Base-by-base conservation (phyloP, 2,329 filamentous ascomycete genomes). In the Curvularia sp. region DNA sequence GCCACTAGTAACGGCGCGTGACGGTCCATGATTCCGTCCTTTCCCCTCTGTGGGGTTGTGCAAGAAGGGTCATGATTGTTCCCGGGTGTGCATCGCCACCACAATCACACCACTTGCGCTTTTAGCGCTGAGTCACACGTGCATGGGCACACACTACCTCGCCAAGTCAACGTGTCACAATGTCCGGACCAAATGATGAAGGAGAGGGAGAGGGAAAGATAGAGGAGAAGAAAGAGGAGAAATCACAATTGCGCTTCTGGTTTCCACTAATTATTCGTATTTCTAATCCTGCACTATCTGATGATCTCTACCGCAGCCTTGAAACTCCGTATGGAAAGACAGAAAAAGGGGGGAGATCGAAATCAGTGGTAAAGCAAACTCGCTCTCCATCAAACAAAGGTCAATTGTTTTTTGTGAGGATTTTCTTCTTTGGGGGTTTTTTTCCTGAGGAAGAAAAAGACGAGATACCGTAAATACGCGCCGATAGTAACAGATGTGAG, bases 391-490 rank as follows among this genome's bases (percentile, higher is more conserved):
- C 65, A 68, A 71, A 66, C 67, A 68, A 72, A 69, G 60, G 55
- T 58, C 57, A 52, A 66, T 68, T 73, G 65, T 76, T 75, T 76
- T 74, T 59, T 59, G 52, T 70, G 62, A 67, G 56, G 71, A 72
- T 76, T 75, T 70, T 72, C 68, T 49, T 71, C 70, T 57, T 68
- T 27, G 32, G 3, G 13, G 9, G 18, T 47, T 30, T 27, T n/a
- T 3, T 28, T 15, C 21, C 19, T 43, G 39, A 43, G n/a, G 23
- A 42, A 42, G 23, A 27, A 15, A 27, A 49, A 60, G 57, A 58
- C 57, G 60, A 59, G 49, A n/a, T 42, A 41, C 32, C 32, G 32
- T 36, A 36, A 36, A 52, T 57, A 65, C 55, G 55, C 64, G 61
- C 61, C 59, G 43, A 38, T 47, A 57, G 61, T 49, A 65, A 53